Percentiles rank a stretch among this genome's conserved stretches.
Evolutionary conservation across 768 basidiomycete species (phyloP).

Genomic region (Mycena kentingensis): DNA sequence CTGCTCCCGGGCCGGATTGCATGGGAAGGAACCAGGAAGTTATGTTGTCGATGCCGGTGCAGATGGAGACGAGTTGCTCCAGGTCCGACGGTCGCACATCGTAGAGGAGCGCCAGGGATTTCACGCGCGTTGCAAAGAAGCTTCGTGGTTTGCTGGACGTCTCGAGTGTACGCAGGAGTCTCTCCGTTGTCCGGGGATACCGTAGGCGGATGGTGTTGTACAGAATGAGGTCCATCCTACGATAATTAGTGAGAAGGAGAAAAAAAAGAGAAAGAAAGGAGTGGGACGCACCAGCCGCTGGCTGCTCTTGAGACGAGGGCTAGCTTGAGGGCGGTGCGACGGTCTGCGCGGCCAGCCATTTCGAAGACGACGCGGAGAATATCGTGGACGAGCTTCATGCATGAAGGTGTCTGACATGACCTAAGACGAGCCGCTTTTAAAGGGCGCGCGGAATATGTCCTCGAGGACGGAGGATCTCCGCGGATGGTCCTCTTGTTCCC

Average conservation of each 20-base stretch:
- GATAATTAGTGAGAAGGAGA: not conserved
- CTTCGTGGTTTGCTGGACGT: conserved; percentile 7
- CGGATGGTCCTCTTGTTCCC: no score
- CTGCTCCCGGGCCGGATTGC: not conserved
- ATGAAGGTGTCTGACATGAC: no score
- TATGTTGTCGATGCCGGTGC: conserved; percentile 15
- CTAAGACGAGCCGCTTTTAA: no score
- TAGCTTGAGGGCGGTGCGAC: not conserved
- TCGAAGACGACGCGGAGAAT: not conserved
- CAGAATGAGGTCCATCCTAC: conserved; percentile 22
- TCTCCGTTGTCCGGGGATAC: conserved; percentile 13
- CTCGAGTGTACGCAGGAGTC: conserved; percentile 18
- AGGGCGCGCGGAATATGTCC: no score
- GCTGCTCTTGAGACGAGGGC: not conserved
- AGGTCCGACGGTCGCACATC: conserved; percentile 15
- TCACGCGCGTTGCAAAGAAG: conserved; percentile 18
- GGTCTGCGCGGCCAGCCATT: not conserved
- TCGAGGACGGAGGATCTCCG: no score
- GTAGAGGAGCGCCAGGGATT: conserved; percentile 16
- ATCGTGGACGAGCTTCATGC: not conserved
- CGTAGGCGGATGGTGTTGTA: conserved; percentile 16
- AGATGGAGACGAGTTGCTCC: conserved; percentile 11
- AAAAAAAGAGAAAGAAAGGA: not conserved
- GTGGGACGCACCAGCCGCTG: not conserved
- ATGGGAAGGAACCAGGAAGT: conserved; percentile 16